Evolutionary conservation across 2,329 filamentous ascomycete genomes (phyloP).

Genomic region (Didymosphaeria variabile): DNA sequence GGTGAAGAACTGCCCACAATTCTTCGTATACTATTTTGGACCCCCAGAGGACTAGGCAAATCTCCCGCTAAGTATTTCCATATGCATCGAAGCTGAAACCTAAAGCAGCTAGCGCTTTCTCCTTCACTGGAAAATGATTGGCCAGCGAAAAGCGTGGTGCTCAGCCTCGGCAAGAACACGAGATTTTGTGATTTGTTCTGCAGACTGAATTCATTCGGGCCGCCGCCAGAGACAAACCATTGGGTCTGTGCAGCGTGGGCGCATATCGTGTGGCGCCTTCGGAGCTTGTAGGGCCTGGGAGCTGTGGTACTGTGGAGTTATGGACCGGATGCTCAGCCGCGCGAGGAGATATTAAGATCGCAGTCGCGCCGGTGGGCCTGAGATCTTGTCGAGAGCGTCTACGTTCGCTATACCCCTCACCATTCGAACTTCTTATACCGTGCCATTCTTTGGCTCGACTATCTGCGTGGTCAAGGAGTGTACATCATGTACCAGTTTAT

Average conservation of each 20-base stretch:
- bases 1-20: background rate
- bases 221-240: background rate
- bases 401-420: background rate
- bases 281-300: background rate
- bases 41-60: background rate
- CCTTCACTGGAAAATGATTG: background rate
- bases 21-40: background rate
- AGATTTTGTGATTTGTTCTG: background rate
- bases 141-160: background rate
- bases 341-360: background rate
- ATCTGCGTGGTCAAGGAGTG: background rate
- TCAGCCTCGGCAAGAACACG: constrained; percentile 5
- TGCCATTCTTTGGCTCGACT: background rate
- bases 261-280: background rate
- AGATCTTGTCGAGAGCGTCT: background rate
- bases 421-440: background rate
- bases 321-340: background rate
- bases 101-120: background rate
- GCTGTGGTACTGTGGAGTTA: background rate
- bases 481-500: constrained; percentile 12
- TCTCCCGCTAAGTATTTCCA: background rate
- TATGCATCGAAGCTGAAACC: background rate
- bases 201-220: background rate
- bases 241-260: background rate
- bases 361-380: background rate